A percentile compares a stretch with the other conserved stretches of the same genome.
phyloP scores from a whole-genome alignment of 2,329 filamentous ascomycete genomes.

The Arthroderma uncinatum region DNA sequence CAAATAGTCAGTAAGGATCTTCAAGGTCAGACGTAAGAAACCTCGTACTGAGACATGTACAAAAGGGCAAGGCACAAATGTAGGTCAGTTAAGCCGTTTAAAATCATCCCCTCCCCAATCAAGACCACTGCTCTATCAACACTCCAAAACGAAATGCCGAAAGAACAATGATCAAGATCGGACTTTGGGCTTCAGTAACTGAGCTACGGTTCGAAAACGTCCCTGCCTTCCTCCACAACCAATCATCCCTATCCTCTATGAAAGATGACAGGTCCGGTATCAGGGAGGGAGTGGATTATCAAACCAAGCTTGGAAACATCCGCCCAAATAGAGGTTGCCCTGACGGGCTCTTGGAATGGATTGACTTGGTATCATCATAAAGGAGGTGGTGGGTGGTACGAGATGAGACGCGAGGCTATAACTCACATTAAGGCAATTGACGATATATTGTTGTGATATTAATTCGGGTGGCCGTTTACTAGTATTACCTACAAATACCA shows the following conservation, averaged over 20 bases:
- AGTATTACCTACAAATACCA: neutral
- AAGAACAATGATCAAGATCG: neutral
- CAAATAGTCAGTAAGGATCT: neutral
- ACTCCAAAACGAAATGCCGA: conserved; percentile 30
- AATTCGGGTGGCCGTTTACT: neutral
- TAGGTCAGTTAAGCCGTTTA: conserved; percentile 32
- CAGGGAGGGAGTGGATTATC: conserved; percentile 26
- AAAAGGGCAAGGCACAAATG: neutral
- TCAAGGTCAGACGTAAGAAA: neutral
- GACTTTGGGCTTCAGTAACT: neutral
- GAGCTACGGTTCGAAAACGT: neutral
- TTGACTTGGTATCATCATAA: conserved; percentile 51
- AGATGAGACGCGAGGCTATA: neutral
- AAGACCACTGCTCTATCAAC: conserved; percentile 20
- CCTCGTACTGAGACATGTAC: neutral
- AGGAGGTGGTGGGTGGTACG: conserved; percentile 11
- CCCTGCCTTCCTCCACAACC: conserved; percentile 7
- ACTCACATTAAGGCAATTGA: neutral
- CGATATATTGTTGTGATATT: neutral
- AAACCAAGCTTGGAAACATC: neutral
- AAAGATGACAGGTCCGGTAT: conserved; percentile 32
- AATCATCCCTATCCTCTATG: conserved; percentile 8
- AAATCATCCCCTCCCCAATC: conserved; percentile 36
- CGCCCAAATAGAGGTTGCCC: conserved; percentile 27
- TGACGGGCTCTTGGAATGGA: conserved; percentile 47